Base-by-base conservation (phyloP, 257 asterid genomes). In the Asclepias syriaca region DNA sequence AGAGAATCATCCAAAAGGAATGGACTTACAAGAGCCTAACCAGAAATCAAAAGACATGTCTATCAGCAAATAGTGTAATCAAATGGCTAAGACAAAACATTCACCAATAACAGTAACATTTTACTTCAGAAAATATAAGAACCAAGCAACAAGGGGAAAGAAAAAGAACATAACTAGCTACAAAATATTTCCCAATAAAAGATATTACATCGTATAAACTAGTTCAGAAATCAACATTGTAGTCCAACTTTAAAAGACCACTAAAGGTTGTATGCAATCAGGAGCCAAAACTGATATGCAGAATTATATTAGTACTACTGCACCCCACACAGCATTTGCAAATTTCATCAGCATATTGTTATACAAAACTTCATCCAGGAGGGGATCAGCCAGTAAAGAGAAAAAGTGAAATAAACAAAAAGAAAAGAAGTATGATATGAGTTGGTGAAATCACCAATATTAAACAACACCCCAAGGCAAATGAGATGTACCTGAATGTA, bases 11-110 rank as follows among this genome's bases (percentile, higher is more conserved):
- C 96, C 68, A 89, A 80, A 54, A 95, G 90, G 80, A 90, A 95
- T 65, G 79, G 95, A 77, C 95, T 87, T 49, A 88, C 99, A 81
- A 92, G 97, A 81, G 98, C 94, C 99, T 95, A 45, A 64, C 34
- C 54, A 77, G 60, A 46, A 74, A 56, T 3, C 48, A n/a, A 37
- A 53, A 64, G 21, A 59, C 13, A 16, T 29, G 84, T 29, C 66
- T 49, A 78, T 72, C 68, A 67, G 66, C 43, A 77, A 12, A 75
- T 53, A 32, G 55, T 15, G 63, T 5, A 70, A 53, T 76, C 74
- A 57, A 74, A 64, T 39, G 71, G 45, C 22, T 45, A 8, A 63
- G 80, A 71, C 12, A 8, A 9, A 49, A 46, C 61, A 45, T 29
- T 59, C 46, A 7, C 13, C 10, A n/a, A 59, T 43, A 60, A 57